Conservation (phyloP, 2,329 filamentous ascomycete species). For the Fusarium udum region DNA sequence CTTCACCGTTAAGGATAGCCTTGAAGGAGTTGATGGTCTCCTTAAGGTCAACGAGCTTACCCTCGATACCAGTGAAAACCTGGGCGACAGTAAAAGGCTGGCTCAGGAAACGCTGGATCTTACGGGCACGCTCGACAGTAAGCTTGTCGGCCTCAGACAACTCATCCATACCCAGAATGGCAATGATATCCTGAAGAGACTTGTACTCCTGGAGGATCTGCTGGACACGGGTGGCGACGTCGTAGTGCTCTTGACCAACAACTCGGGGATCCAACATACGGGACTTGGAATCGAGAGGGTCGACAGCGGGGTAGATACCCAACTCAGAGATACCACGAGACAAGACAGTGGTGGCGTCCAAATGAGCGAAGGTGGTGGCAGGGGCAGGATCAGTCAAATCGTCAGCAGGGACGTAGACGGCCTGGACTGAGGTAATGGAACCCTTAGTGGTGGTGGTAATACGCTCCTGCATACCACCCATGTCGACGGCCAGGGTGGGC, state of each 20-base stretch:
- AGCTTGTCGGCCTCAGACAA: conserved; percentile 99
- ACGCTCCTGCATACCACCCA: conserved; percentile 99
- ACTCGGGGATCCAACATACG: conserved; percentile 99
- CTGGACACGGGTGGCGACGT: conserved; percentile 93
- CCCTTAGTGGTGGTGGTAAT: conserved; percentile 99
- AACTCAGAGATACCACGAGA: conserved; percentile 99
- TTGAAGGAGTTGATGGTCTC: conserved; percentile 98
- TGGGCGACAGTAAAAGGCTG: conserved; percentile 94
- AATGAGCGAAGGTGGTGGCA: conserved; percentile 98
- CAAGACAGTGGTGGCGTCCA: conserved; percentile 99
- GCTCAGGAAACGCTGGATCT: conserved; percentile 99
- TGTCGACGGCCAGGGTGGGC: conserved; percentile 97
- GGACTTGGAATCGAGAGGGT: conserved; percentile 99
- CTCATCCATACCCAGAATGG: conserved; percentile 99
- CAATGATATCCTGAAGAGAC: conserved; percentile 99
- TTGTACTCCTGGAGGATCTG: conserved; percentile 99
- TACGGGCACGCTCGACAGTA: conserved; percentile 99
- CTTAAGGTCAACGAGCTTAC: conserved; percentile 97
- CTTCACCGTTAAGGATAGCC: conserved; percentile 93
- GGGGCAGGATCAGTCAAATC: conserved; percentile 99
- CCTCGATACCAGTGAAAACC: conserved; percentile 93
- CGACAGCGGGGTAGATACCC: conserved; percentile 99
- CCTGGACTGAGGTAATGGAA: conserved; percentile 99
- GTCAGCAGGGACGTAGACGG: conserved; percentile 99
- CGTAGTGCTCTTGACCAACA: conserved; percentile 97